Evolutionary conservation across 768 basidiomycete species (phyloP).

Genomic region (Hypholoma sublateritium): DNA sequence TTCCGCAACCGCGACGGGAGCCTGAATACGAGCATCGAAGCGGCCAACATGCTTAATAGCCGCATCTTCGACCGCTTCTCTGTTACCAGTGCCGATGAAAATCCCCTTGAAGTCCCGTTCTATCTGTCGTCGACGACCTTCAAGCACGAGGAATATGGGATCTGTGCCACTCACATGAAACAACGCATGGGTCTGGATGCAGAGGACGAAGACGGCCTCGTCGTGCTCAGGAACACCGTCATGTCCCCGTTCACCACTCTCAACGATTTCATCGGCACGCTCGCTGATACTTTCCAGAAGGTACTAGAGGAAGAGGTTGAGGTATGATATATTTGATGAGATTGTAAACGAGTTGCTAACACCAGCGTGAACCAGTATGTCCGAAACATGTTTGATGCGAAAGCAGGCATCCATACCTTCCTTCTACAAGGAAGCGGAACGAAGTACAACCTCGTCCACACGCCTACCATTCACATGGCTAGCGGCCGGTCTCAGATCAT

Average conservation of each 20-base stretch:
- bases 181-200: slow-evolving; percentile 28
- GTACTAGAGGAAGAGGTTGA: slow-evolving; percentile 33
- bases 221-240: slow-evolving; percentile 34
- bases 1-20: slow-evolving; percentile 30
- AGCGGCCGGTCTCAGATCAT: slow-evolving; percentile 38
- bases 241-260: slow-evolving; percentile 41
- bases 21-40: slow-evolving; percentile 35
- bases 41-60: slow-evolving; percentile 41
- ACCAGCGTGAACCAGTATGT: not conserved
- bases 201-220: slow-evolving; percentile 29
- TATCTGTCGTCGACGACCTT: slow-evolving; percentile 32
- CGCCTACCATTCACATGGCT: slow-evolving; percentile 32
- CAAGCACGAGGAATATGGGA: slow-evolving; percentile 31
- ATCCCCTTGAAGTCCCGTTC: slow-evolving; percentile 20
- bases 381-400: not conserved
- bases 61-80: slow-evolving; percentile 39
- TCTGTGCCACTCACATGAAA: slow-evolving; percentile 34
- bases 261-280: slow-evolving; percentile 24
- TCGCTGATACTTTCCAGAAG: slow-evolving; percentile 32
- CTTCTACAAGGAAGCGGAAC: slow-evolving; percentile 33
- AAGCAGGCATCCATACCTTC: slow-evolving; percentile 30
- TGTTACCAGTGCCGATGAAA: slow-evolving; percentile 24
- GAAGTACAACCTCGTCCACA: slow-evolving; percentile 30
- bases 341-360: not conserved
- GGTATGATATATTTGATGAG: slow-evolving; percentile 15